Evolutionary conservation across 169 alveolate species (phyloP), one percentile per base, ranked within the genome.

Genomic region (Cryptosporidium meleagridis): DNA sequence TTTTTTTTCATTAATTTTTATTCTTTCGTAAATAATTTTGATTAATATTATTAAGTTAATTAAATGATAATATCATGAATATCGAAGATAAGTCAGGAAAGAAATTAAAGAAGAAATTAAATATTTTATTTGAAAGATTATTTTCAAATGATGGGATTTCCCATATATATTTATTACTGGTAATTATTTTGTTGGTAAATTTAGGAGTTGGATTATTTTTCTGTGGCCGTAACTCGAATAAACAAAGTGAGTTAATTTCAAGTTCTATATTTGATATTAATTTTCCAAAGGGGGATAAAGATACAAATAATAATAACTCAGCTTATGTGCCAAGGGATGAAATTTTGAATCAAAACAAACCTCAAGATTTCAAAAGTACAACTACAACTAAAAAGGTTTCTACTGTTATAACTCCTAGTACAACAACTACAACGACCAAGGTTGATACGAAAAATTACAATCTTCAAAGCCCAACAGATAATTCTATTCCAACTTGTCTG

Each of bases 61-160:
- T 55, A 23, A 26, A 55, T 55, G 67, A 21, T 23, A 55, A 26
- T 2, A 55, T 1, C n/a, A 55, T 55, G 67, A 55, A 9, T n/a
- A 26, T 16, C 10, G 18, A 55, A 26, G 26, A 55, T 26, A 55
- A 26, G 7, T 21, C 67, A 16, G 67, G 67, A 14, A 48, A 48
- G 5, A 21, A 26, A 29, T 18, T 55, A 0, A 55, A n/a, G 67
- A n/a, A 21, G 67, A 21, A 9, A 26, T 0, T 37, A 8, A 45
- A n/a, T 8, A 26, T 31, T 26, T 45, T 70, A 26, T 10, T 45
- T 0, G 85, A 70, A 14, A 70, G 45, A 8, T 44, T 70, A 26
- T 70, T 70, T 52, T 70, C 85, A 14, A 70, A 58, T 14, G 85
- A 70, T 26, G 85, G 85, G 41, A 70, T 70, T 45, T 44, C 85